A percentile compares a stretch with the other conserved stretches of the same genome.
These are phyloP conservation scores for Cladosporium cucumerinum DNA, from an alignment of 2,329 filamentous ascomycete species.

Conservation along the genomic window DNA sequence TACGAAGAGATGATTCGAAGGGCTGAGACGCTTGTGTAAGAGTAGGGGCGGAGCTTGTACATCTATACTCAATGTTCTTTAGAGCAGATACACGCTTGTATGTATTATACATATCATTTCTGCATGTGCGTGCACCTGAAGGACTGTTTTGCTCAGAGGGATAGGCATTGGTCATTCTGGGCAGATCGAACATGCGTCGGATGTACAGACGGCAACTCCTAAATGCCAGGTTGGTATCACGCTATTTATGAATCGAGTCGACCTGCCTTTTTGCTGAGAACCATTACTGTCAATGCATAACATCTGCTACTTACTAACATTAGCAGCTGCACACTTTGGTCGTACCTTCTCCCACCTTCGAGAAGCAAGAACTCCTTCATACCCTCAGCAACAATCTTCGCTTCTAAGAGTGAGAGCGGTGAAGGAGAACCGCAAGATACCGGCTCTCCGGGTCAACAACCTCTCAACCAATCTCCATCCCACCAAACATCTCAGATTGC, in stretches of 20 bases:
- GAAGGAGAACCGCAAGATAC: not conserved
- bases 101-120: not conserved
- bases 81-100: not conserved
- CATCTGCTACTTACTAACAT: not conserved
- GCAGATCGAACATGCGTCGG: not conserved
- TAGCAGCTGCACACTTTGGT: not conserved
- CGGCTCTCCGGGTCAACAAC: not conserved
- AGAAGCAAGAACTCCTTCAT: not conserved
- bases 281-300: not conserved
- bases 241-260: not conserved
- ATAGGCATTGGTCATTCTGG: not conserved
- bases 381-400: not conserved
- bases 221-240: not conserved
- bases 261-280: not conserved
- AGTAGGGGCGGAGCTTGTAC: not conserved
- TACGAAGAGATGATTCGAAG: conserved; percentile 89
- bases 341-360: not conserved
- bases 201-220: not conserved
- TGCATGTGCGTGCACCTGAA: not conserved
- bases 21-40: conserved; percentile 47
- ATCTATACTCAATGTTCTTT: conserved; percentile 6
- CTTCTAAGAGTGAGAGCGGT: not conserved
- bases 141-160: not conserved
- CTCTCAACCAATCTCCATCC: conserved; percentile 11
- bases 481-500: conserved; percentile 6